A percentile compares a stretch with the other conserved stretches of the same genome.
Evolutionary conservation across 139 green algal genomes (phyloP).

Genomic region (Chlamydomonas applanata): DNA sequence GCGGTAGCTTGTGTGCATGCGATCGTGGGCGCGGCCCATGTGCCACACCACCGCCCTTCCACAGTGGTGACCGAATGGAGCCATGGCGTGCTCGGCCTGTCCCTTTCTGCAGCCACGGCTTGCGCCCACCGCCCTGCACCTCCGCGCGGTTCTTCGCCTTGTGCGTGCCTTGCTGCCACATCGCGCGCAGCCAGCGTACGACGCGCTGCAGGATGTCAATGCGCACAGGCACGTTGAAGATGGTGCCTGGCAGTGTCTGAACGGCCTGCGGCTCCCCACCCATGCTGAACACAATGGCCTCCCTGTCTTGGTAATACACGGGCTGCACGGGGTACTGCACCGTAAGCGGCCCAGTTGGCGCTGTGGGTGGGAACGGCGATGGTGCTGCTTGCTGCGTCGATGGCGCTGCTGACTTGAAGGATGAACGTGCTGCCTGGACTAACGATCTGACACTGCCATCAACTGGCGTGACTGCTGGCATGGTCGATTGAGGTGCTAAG

Average conservation of each 20-base stretch:
- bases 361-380: slow-evolving; percentile 17
- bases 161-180: slow-evolving; percentile 85
- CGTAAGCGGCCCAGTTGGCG: slow-evolving; percentile 11
- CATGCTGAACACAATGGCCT: slow-evolving; percentile 29
- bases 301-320: slow-evolving; percentile 26
- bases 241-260: slow-evolving; percentile 32
- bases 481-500: too few relatives aligned
- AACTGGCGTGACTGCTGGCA: too few relatives aligned
- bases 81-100: slow-evolving; percentile 86
- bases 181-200: slow-evolving; percentile 87
- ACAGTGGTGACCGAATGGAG: slow-evolving; percentile 73
- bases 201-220: slow-evolving; percentile 86
- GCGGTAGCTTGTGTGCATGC: slow-evolving; percentile 69
- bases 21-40: slow-evolving; percentile 76
- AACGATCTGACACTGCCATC: too few relatives aligned
- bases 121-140: slow-evolving; percentile 88
- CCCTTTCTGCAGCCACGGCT: slow-evolving; percentile 96
- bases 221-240: slow-evolving; percentile 69
- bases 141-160: slow-evolving; percentile 58
- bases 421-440: too few relatives aligned
- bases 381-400: not conserved
- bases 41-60: slow-evolving; percentile 72
- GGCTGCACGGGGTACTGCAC: slow-evolving; percentile 25
- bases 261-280: slow-evolving; percentile 18
- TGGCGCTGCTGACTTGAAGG: too few relatives aligned